These are phyloP conservation scores for Mycosphaerella sp. DNA, from an alignment of 2,329 filamentous ascomycete species.

Conservation along the genomic window DNA sequence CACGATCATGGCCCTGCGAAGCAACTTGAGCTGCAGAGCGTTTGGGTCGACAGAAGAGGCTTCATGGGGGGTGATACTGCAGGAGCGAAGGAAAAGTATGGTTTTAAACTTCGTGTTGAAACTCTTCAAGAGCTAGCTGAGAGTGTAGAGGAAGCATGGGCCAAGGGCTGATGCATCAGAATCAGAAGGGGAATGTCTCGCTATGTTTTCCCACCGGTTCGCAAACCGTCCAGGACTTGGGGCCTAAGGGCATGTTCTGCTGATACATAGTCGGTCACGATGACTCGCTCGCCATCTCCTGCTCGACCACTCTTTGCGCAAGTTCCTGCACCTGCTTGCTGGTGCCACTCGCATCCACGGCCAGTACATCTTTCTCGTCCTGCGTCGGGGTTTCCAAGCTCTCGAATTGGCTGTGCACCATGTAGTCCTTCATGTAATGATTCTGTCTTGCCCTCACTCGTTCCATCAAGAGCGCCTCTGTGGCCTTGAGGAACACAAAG, in stretches of 20 bases:
- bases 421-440: conserved; percentile 93
- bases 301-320: conserved; percentile 37
- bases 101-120: conserved; percentile 56
- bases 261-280: background rate
- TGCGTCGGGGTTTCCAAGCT: conserved; percentile 73
- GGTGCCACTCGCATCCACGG: conserved; percentile 42
- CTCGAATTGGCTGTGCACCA: conserved; percentile 90
- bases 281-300: conserved; percentile 28
- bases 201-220: too few species aligned
- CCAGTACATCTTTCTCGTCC: conserved; percentile 46
- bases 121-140: conserved; percentile 57
- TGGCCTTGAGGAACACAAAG: conserved; percentile 84
- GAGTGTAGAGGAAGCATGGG: conserved; percentile 43
- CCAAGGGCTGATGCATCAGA: conserved; percentile 3
- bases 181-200: too few species aligned
- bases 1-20: conserved; percentile 63
- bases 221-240: too few species aligned
- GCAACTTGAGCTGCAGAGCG: conserved; percentile 53
- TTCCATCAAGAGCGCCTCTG: conserved; percentile 66
- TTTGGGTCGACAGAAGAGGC: conserved; percentile 58
- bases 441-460: conserved; percentile 68
- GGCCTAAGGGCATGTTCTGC: too few species aligned
- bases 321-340: conserved; percentile 38
- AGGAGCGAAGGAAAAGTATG: conserved; percentile 37
- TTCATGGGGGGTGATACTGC: conserved; percentile 43